Percentiles rank a stretch among this genome's conserved stretches.
phyloP scores from a whole-genome alignment of 2,329 filamentous ascomycete genomes.

The Botryotinia narcissicola region DNA sequence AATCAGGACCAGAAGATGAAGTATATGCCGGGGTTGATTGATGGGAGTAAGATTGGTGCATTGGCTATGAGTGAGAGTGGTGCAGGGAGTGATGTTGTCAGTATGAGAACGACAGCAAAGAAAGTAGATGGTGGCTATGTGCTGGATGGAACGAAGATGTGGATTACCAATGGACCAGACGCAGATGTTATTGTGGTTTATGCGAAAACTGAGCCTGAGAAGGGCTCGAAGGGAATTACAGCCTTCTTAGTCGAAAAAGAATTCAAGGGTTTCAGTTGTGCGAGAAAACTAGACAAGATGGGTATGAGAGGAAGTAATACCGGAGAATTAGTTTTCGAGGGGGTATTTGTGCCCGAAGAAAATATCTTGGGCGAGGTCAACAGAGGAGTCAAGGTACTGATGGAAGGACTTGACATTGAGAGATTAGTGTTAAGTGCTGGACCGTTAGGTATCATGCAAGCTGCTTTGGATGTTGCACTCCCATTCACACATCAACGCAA shows the following conservation, averaged over 20 bases:
- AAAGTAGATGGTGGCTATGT: conserved; percentile 80
- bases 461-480: conserved; percentile 77
- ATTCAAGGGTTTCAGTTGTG: conserved; percentile 75
- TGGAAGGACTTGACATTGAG: conserved; percentile 95
- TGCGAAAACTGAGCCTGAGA: conserved; percentile 83
- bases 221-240: conserved; percentile 85
- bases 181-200: conserved; percentile 95
- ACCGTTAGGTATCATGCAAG: conserved; percentile 92
- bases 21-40: conserved; percentile 77
- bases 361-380: conserved; percentile 80
- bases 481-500: conserved; percentile 86
- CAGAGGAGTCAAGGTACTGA: conserved; percentile 82
- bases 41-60: conserved; percentile 78
- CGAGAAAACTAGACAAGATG: conserved; percentile 93
- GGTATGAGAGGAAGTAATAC: conserved; percentile 98
- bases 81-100: conserved; percentile 89
- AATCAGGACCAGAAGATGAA: conserved; percentile 72
- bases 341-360: conserved; percentile 81
- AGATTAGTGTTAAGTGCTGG: conserved; percentile 88
- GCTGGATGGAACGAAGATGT: conserved; percentile 81
- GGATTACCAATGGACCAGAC: conserved; percentile 98
- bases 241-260: conserved; percentile 80
- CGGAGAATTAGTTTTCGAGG: conserved; percentile 86
- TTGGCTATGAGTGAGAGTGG: conserved; percentile 94
- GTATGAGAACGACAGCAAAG: conserved; percentile 85